Evolutionary conservation across 225 moss, liverwort and hornwort species (phyloP), one percentile per base, ranked within the genome.

Genomic region (Lunularia cruciata): DNA sequence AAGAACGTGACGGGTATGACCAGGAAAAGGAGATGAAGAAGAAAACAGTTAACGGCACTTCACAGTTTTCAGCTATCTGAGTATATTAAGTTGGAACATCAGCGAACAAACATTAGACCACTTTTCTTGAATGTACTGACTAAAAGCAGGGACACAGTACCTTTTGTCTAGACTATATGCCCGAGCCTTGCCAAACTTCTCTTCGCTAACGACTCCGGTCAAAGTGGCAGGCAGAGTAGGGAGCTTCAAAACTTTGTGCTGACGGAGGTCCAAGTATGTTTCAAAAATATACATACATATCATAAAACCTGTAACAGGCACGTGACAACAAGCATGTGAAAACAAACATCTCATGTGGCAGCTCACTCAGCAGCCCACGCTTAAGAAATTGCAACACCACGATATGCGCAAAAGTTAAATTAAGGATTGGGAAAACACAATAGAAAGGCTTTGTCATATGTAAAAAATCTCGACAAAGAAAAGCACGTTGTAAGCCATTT

Each of bases 141-240:
- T 28, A 54, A 13, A 8, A 28, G 10, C 3, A 27, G 12, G 28
- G 11, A 0, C 25, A 52, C 33, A 37, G 32, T 57, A 87, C 87
- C 87, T 89, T 78, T 98, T 93, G 72, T 98, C 93, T 72, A 93
- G 80, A 73, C 98, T 93, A 62, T 98, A 91, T 14, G 89, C 88
- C 43, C 85, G 90, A 39, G 98, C 98, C 84, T 93, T 93, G 42
- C 78, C 60, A 71, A 98, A 93, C 75, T 98, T 98, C 70, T 93
- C 98, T 65, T 91, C 86, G 72, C 91, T 91, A 22, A 98, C 98
- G 20, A 98, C 84, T 22, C 80, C 91, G 70, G 84, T 88, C 46
- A 98, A 79, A 45, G 92, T 86, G 51, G 78, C 85, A 26, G 95
- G 95, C 11, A 98, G 74, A 48, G 68, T 89, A 16, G 76, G 78